These are phyloP conservation scores for Fraxinus baroniana DNA, from an alignment of 305 asterid species.

Conservation along the genomic window DNA sequence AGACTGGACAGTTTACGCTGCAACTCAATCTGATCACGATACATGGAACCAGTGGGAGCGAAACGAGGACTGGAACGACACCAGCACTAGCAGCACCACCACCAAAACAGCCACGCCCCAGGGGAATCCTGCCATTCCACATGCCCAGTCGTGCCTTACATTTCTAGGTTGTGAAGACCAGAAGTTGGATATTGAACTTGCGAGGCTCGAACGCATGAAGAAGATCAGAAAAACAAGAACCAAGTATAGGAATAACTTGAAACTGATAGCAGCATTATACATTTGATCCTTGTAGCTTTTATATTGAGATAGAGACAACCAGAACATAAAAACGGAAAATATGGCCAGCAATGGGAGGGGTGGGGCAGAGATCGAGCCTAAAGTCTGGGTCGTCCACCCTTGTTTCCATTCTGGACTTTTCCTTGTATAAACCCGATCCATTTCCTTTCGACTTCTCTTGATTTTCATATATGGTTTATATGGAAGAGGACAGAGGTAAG, in stretches of 20 bases:
- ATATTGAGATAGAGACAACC: conserved; percentile 59
- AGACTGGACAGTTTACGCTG: background rate
- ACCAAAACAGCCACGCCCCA: conserved; percentile 56
- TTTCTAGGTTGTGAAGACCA: conserved; percentile 28
- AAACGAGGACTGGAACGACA: conserved; percentile 56
- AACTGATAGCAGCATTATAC: conserved; percentile 23
- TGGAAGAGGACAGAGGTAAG: background rate
- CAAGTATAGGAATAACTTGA: conserved; percentile 52
- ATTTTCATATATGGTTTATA: background rate
- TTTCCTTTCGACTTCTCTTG: background rate
- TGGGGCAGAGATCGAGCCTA: conserved; percentile 55
- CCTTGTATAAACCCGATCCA: conserved; percentile 43
- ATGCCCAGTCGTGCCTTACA: conserved; percentile 20
- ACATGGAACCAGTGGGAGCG: conserved; percentile 52
- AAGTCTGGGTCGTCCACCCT: conserved; percentile 46
- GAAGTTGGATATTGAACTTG: conserved; percentile 28
- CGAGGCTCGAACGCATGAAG: conserved; percentile 31
- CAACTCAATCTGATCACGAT: conserved; percentile 30
- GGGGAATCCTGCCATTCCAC: conserved; percentile 42
- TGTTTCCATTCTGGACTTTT: conserved; percentile 58
- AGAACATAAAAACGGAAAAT: conserved; percentile 51
- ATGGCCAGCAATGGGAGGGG: conserved; percentile 58
- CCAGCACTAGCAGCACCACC: conserved; percentile 48
- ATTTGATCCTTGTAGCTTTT: conserved; percentile 44
- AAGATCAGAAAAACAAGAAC: conserved; percentile 43